These are phyloP conservation scores for Coniosporium tulheliwenetii DNA, from an alignment of 2,329 filamentous ascomycete genomes.

Conservation along the genomic window DNA sequence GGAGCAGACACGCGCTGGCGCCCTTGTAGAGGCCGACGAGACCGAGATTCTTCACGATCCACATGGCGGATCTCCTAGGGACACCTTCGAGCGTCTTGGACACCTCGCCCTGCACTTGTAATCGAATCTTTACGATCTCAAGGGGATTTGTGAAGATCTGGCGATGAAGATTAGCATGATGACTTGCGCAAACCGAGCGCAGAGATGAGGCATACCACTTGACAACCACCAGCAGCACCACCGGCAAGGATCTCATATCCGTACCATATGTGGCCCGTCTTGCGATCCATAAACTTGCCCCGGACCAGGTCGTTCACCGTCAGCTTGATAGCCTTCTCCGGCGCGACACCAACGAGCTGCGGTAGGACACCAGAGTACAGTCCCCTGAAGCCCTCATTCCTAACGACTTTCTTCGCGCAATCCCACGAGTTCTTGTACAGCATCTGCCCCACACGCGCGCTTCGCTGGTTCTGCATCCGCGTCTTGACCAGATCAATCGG, in stretches of 20 bases:
- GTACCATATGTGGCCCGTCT: constrained; percentile 56
- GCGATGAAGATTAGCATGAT: background rate
- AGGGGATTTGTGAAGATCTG: constrained; percentile 94
- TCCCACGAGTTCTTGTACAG: constrained; percentile 97
- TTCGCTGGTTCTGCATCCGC: constrained; percentile 92
- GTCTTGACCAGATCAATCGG: constrained; percentile 98
- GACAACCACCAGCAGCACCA: constrained; percentile 79
- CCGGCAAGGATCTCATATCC: constrained; percentile 69
- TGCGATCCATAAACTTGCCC: constrained; percentile 54
- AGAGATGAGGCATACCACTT: constrained; percentile 58
- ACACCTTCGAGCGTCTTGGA: constrained; percentile 71
- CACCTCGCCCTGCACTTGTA: constrained; percentile 93
- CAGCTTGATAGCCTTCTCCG: constrained; percentile 97
- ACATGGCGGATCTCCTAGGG: constrained; percentile 84
- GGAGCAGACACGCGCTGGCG: constrained; percentile 80
- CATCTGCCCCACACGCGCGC: constrained; percentile 63
- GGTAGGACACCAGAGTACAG: constrained; percentile 91
- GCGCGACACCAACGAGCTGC: constrained; percentile 93
- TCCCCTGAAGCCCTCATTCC: constrained; percentile 78
- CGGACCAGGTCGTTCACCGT: constrained; percentile 94
- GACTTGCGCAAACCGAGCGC: background rate
- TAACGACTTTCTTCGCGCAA: constrained; percentile 83
- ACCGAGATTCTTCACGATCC: constrained; percentile 93
- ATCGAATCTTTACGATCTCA: constrained; percentile 97
- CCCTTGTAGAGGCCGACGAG: constrained; percentile 94